A percentile compares a stretch with the other conserved stretches of the same genome.
Evolutionary conservation across 768 basidiomycete species (phyloP).

Genomic region (Boletus barrowsii): DNA sequence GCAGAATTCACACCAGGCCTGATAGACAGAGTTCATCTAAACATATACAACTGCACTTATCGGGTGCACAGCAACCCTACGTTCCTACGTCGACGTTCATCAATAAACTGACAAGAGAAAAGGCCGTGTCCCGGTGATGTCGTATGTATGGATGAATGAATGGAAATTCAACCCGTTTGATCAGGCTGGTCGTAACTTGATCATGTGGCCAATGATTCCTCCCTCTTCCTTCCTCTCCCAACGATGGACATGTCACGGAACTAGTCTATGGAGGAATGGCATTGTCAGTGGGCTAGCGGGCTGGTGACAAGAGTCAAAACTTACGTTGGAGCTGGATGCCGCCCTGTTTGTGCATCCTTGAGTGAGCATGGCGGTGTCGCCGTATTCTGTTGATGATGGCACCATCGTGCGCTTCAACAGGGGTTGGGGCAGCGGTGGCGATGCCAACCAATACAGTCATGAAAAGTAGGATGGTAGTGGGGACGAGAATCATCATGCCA

Average conservation of each 20-base stretch:
- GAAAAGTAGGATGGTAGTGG: conserved; percentile 1
- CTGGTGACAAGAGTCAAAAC: not conserved
- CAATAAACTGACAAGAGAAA: too few relatives aligned
- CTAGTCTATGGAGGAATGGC: not conserved
- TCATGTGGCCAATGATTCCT: not conserved
- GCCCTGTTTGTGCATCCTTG: not conserved
- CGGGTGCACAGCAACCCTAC: too few relatives aligned
- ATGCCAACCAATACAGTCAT: not conserved
- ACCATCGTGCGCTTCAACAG: not conserved
- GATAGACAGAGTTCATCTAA: too few relatives aligned
- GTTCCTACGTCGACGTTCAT: too few relatives aligned
- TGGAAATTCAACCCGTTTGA: not conserved
- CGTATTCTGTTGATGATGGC: not conserved
- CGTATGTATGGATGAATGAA: not conserved
- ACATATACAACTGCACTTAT: too few relatives aligned
- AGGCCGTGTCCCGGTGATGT: not conserved
- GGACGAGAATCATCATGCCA: conserved; percentile 6
- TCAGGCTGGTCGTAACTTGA: not conserved
- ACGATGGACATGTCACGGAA: not conserved
- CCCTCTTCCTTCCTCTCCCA: not conserved
- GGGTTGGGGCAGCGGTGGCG: conserved; percentile 2
- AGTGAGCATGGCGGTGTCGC: not conserved
- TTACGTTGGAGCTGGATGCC: not conserved
- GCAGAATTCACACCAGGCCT: too few relatives aligned
- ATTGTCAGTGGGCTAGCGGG: not conserved